These are phyloP conservation scores for Dunaliella primolecta DNA, from an alignment of 139 green algal genomes.

Conservation along the genomic window DNA sequence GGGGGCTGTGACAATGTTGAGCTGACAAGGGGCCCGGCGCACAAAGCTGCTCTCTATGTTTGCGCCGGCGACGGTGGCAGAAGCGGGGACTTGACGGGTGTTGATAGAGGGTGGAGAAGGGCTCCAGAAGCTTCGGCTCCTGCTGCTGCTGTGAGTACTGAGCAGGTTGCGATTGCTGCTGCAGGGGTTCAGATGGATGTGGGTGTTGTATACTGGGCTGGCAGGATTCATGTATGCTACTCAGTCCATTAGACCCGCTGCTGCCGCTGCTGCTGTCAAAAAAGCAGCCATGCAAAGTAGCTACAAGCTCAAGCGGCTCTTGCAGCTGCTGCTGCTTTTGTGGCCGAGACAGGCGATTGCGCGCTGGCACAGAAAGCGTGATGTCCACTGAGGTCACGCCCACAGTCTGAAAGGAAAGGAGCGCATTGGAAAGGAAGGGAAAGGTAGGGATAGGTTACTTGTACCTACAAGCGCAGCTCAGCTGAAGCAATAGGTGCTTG, in stretches of 20 bases:
- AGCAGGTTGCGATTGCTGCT: not conserved
- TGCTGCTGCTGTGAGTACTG: not conserved
- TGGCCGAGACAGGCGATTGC: not conserved
- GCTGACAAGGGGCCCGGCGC: not conserved
- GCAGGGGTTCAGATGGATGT: not conserved
- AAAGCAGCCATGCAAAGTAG: not conserved
- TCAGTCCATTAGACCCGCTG: not conserved
- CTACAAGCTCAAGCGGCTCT: not conserved
- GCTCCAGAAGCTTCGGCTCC: not conserved
- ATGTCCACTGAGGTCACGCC: constrained; percentile 1
- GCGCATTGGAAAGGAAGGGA: not conserved
- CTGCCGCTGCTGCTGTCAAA: not conserved
- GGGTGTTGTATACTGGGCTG: not conserved
- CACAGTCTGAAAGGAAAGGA: constrained; percentile 1
- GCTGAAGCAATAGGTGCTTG: too few species aligned
- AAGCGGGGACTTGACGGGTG: not conserved
- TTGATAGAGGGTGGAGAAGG: not conserved
- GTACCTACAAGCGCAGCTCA: too few species aligned
- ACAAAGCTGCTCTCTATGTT: not conserved
- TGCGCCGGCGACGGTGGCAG: not conserved
- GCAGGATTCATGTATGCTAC: not conserved
- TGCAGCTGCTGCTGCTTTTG: not conserved
- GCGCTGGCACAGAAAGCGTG: not conserved
- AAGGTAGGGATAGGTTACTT: too few species aligned
- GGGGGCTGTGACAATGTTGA: not conserved